Conservation (phyloP, 1,284 basidiomycete species). For the Waitea zeae region DNA sequence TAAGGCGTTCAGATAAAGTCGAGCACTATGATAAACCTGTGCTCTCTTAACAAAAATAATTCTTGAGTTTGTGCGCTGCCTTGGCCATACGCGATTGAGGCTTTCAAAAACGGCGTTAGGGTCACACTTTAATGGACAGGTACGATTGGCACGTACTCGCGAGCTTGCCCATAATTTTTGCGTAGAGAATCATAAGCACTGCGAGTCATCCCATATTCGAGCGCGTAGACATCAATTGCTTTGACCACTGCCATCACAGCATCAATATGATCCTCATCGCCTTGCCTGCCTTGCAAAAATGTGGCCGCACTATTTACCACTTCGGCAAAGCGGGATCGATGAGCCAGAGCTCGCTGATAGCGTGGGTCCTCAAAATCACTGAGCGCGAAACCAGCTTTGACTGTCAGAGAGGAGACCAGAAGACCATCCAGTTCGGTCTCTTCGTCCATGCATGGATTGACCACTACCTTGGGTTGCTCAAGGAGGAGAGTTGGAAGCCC, state of each 20-base stretch:
- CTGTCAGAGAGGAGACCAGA: slow-evolving; percentile 39
- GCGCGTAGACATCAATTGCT: slow-evolving; percentile 58
- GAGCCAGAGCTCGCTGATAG: slow-evolving; percentile 44
- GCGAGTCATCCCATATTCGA: slow-evolving; percentile 55
- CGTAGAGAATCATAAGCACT: slow-evolving; percentile 41
- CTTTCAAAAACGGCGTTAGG: no score
- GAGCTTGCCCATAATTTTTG: slow-evolving; percentile 48
- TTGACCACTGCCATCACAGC: slow-evolving; percentile 57
- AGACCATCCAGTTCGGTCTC: slow-evolving; percentile 51
- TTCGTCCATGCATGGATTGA: slow-evolving; percentile 36
- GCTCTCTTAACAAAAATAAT: slow-evolving; percentile 69
- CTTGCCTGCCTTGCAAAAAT: slow-evolving; percentile 37
- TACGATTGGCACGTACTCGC: slow-evolving; percentile 34
- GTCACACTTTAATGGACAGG: slow-evolving; percentile 3
- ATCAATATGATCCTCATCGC: slow-evolving; percentile 85
- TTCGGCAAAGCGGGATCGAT: slow-evolving; percentile 54
- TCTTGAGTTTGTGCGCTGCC: slow-evolving; percentile 62
- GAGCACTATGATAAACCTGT: slow-evolving; percentile 55
- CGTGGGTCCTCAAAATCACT: slow-evolving; percentile 61
- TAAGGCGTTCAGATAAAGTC: slow-evolving; percentile 63
- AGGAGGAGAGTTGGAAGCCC: slow-evolving; percentile 55
- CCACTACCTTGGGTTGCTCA: slow-evolving; percentile 38
- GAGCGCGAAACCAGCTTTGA: slow-evolving; percentile 63
- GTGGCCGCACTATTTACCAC: slow-evolving; percentile 56
- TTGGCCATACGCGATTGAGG: slow-evolving; percentile 47